These are phyloP conservation scores for Croton setiger DNA, from an alignment of 441 rosid genomes.

Conservation along the genomic window DNA sequence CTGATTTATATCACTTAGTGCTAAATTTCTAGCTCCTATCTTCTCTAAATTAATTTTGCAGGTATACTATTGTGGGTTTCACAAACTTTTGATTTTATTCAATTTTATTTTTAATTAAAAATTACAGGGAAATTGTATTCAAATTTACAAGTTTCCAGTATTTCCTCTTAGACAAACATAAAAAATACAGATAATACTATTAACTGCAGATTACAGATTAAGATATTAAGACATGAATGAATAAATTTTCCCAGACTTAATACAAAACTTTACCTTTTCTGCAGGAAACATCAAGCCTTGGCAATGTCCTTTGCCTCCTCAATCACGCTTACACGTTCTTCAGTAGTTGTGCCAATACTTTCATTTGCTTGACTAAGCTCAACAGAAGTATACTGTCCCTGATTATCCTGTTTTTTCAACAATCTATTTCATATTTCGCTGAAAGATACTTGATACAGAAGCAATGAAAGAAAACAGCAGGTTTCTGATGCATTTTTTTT, in stretches of 20 bases:
- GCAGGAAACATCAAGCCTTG: slow-evolving; percentile 20
- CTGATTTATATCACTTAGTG: too few relatives aligned
- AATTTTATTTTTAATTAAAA: too few relatives aligned
- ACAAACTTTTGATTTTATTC: too few relatives aligned
- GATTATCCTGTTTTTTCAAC: slow-evolving; percentile 51
- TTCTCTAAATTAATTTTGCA: too few relatives aligned
- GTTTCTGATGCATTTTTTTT: not conserved
- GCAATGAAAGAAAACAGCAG: not conserved
- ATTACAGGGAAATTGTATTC: too few relatives aligned
- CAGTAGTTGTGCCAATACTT: slow-evolving; percentile 88
- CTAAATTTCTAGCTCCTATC: too few relatives aligned
- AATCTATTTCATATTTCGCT: too few relatives aligned
- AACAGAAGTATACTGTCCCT: slow-evolving; percentile 69
- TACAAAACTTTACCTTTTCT: not conserved
- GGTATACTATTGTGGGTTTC: too few relatives aligned
- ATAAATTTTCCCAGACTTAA: not conserved
- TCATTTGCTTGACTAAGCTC: slow-evolving; percentile 88
- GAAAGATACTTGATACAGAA: slow-evolving; percentile 13
- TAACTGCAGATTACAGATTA: not conserved
- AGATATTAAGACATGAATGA: not conserved
- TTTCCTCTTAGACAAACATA: too few relatives aligned
- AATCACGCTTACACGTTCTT: slow-evolving; percentile 83
- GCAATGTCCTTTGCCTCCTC: slow-evolving; percentile 54
- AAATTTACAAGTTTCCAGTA: too few relatives aligned
- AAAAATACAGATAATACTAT: not conserved